These are phyloP conservation scores for Rhodotorula sp. DNA, from an alignment of 1,284 basidiomycete species.

Conservation along the genomic window DNA sequence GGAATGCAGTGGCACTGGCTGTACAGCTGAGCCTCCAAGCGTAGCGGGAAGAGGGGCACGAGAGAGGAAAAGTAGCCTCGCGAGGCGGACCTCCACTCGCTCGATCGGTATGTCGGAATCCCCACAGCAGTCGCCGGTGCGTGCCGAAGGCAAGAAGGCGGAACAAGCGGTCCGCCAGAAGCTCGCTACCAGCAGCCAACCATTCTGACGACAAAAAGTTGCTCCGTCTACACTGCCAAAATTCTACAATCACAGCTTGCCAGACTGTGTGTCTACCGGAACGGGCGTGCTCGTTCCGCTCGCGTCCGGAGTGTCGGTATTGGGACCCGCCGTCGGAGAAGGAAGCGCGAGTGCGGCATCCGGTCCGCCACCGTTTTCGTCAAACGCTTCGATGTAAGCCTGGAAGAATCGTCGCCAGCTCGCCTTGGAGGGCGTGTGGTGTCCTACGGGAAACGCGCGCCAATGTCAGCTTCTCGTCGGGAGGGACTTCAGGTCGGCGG, in stretches of 20 bases:
- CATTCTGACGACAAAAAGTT: background rate
- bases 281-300: background rate
- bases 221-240: background rate
- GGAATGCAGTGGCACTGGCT: too few species aligned
- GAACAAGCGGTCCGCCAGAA: too few species aligned
- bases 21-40: too few species aligned
- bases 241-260: slow-evolving; percentile 10
- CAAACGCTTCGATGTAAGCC: slow-evolving; percentile 29
- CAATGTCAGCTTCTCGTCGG: background rate
- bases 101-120: too few species aligned
- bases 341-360: slow-evolving; percentile 15
- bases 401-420: slow-evolving; percentile 68
- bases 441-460: slow-evolving; percentile 56
- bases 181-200: too few species aligned
- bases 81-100: too few species aligned
- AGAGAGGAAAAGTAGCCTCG: too few species aligned
- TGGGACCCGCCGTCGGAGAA: slow-evolving; percentile 13
- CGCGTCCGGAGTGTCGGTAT: background rate
- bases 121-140: too few species aligned
- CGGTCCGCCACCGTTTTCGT: slow-evolving; percentile 6
- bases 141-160: too few species aligned
- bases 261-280: background rate
- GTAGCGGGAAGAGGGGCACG: too few species aligned
- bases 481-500: background rate
- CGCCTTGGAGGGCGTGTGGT: slow-evolving; percentile 72